Evolutionary conservation across 371 early-diverging fungal genomes (phyloP).

Genomic region (Parasitella parasitica): DNA sequence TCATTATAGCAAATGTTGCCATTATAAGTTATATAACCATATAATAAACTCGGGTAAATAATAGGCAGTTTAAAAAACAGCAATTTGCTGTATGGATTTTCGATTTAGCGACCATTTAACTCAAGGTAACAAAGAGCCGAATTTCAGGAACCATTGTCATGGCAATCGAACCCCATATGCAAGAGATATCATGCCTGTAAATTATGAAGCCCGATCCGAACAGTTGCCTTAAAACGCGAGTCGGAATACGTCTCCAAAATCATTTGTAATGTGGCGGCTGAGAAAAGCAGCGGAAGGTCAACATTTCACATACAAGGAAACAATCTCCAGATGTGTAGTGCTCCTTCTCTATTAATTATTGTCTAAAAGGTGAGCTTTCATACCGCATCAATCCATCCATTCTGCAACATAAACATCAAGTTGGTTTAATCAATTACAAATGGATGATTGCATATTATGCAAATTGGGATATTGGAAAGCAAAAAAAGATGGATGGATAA

Average conservation of each 20-base stretch:
- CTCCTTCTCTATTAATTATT: conserved; percentile 33
- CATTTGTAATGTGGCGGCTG: too few relatives aligned
- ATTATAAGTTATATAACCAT: too few relatives aligned
- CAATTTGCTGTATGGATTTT: too few relatives aligned
- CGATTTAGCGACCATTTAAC: not conserved
- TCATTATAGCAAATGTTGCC: not conserved
- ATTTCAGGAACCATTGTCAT: not conserved
- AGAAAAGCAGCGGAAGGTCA: not conserved
- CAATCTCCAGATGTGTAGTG: not conserved
- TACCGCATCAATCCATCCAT: conserved; percentile 17
- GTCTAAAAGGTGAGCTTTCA: conserved; percentile 23
- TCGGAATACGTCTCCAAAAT: too few relatives aligned
- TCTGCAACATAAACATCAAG: not conserved
- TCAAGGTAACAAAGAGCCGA: not conserved
- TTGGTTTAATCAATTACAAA: not conserved
- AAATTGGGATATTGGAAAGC: not conserved
- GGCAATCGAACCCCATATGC: too few relatives aligned
- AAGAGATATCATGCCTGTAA: too few relatives aligned
- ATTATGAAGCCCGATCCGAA: not conserved
- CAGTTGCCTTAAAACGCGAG: not conserved
- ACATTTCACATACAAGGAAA: not conserved
- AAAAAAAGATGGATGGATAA: not conserved
- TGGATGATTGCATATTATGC: not conserved
- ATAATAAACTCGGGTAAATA: too few relatives aligned
- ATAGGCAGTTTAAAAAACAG: too few relatives aligned